Evolutionary conservation across 176 grass and related monocot genomes (phyloP), one percentile per base, ranked within the genome.

Genomic region (Carex pumila): DNA sequence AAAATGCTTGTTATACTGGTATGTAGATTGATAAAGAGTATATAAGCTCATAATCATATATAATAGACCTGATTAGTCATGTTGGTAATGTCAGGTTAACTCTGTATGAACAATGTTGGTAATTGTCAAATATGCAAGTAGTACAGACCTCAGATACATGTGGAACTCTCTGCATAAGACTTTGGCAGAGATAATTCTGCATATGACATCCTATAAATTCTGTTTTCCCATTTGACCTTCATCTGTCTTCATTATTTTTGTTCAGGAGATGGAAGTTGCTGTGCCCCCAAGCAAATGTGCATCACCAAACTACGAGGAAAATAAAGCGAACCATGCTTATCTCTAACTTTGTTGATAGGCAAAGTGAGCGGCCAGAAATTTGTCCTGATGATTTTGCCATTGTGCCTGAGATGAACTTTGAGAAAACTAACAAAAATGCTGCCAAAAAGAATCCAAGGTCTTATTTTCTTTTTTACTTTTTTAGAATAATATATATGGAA

Each of bases 321-420:
- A 84, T 98, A 67, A 98, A 98, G 89, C 92, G 86, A 85, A 71
- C 79, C 53, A 79, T 93, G 81, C 89, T 98, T 41, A 86, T 92
- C 66, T 86, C 83, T 72, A 98, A 98, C 82, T 98, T 98, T 92
- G 95, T 98, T 73, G 82, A 89, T 85, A 90, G 95, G 81, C 88
- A 95, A 87, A 82, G 85, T 59, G 95, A 98, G 63, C 78, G 91
- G 60, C 92, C 92, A 80, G 86, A 88, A 85, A 95, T 98, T 90
- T 71, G 83, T 65, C 91, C 91, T 21, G 74, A 81, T 52, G 95
- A 98, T 71, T 91, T 98, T 29, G 73, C 82, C 4, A 64, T 83
- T 65, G 25, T 65, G 19, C 45, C 89, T 81, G 73, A 93, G 65
- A 73, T 88, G 49, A 84, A 67, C 39, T 65, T 67, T 31, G 84